These are phyloP conservation scores for Candida sp. DNA, from an alignment of 1,139 yeast genomes.

Conservation along the genomic window DNA sequence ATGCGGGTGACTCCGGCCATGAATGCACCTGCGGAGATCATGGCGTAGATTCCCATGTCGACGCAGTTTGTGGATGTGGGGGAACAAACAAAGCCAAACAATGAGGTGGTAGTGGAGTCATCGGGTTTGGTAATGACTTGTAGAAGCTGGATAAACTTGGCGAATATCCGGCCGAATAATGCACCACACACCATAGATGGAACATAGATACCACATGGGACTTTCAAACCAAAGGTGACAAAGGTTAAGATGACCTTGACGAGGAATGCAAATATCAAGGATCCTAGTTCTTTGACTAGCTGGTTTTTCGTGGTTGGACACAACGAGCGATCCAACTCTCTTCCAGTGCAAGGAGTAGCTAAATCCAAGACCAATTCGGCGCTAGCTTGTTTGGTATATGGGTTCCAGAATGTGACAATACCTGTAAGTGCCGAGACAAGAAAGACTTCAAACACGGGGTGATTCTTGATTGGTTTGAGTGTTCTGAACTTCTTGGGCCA, in stretches of 20 bases:
- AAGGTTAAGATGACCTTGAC: slow-evolving; percentile 53
- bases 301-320: slow-evolving; percentile 42
- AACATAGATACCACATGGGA: slow-evolving; percentile 71
- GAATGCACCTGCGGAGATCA: slow-evolving; percentile 71
- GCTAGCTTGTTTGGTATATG: slow-evolving; percentile 56
- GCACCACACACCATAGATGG: slow-evolving; percentile 77
- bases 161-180: slow-evolving; percentile 60
- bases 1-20: slow-evolving; percentile 73
- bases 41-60: slow-evolving; percentile 66
- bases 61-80: slow-evolving; percentile 29
- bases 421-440: slow-evolving; percentile 54
- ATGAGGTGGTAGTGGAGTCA: background rate
- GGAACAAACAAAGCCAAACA: slow-evolving; percentile 18
- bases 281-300: slow-evolving; percentile 36
- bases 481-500: slow-evolving; percentile 53
- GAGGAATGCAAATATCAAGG: slow-evolving; percentile 46
- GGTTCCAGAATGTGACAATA: slow-evolving; percentile 52
- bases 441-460: slow-evolving; percentile 54
- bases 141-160: slow-evolving; percentile 49
- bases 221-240: slow-evolving; percentile 62
- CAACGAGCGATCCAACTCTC: slow-evolving; percentile 31
- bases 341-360: slow-evolving; percentile 52
- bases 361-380: slow-evolving; percentile 56
- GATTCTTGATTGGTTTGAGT: slow-evolving; percentile 32
- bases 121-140: slow-evolving; percentile 22